Base-by-base conservation (phyloP, 768 basidiomycete genomes). In the Amanita phalloides region DNA sequence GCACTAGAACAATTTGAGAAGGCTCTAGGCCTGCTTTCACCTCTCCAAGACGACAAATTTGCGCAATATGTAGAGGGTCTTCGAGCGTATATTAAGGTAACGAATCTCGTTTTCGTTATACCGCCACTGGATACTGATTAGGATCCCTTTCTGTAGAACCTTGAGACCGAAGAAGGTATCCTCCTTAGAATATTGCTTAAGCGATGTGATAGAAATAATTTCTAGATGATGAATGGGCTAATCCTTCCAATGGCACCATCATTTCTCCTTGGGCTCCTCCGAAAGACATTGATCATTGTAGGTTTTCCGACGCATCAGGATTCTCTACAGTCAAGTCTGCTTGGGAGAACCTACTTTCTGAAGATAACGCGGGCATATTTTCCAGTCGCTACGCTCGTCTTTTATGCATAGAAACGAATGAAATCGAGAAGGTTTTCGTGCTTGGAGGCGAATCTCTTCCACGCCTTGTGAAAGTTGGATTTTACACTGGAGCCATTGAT, bases 201-300 rank as follows among this genome's bases (percentile, higher is more conserved):
- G 28, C 7, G 26, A 26, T 14, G 3, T 45, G 44, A 23, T 3
- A 45, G 28, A 28, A 45, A 28, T 26, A 23, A 30, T 45, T 45
- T 45, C 10, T 45, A 45, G 44, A 45, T 23, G 44, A 45, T 45
- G 44, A 45, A 45, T 26, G 44, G 44, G 25, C 44, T 45, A 45
- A 45, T 14, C 44, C 44, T 45, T 23, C 21, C n/a, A 1, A 45
- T 45, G 44, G 44, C 23, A 17, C 26, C 5, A 45, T 45, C 23
- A 6, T 26, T 45, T 45, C 44, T 14, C 44, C 23, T 25, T 45
- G 44, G 44, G n/a, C 25, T 45, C 44, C 44, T 30, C 44, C 44
- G 1, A 45, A 45, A 45, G 44, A 45, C 7, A 45, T 45, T 13
- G 13, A 13, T 45, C 44, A 30, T 2, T 45, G 26, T 30, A 26